phyloP scores from a whole-genome alignment of 148 eudicot species.

The Bassia scoparia region DNA sequence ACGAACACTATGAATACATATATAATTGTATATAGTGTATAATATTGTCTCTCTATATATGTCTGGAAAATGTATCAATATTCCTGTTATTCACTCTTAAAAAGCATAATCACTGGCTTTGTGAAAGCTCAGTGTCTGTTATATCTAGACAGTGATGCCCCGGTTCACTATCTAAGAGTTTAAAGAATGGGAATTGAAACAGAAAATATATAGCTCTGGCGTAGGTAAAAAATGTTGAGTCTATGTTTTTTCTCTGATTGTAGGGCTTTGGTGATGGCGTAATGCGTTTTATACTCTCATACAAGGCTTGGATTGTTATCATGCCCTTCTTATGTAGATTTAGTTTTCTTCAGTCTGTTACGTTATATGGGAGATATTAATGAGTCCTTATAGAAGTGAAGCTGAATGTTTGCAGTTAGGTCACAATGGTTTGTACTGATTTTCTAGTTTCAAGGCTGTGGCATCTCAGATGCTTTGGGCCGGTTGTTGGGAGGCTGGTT shows the following conservation, averaged over 20 bases:
- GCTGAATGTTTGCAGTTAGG: constrained; percentile 25
- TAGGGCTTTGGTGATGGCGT: neutral
- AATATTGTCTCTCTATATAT: too few relatives aligned
- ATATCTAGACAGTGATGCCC: too few relatives aligned
- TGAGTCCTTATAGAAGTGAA: constrained; percentile 5
- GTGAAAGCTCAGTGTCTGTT: too few relatives aligned
- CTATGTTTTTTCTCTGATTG: neutral
- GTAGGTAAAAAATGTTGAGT: too few relatives aligned
- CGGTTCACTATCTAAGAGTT: too few relatives aligned
- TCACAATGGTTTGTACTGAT: constrained; percentile 47
- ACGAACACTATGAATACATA: too few relatives aligned
- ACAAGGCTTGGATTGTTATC: neutral
- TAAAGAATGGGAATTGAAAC: too few relatives aligned
- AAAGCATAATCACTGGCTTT: too few relatives aligned
- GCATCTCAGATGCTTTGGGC: constrained; percentile 41
- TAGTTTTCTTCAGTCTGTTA: constrained; percentile 20
- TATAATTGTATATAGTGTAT: too few relatives aligned
- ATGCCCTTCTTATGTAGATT: constrained; percentile 5
- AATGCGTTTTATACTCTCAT: neutral
- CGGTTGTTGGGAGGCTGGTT: constrained; percentile 64
- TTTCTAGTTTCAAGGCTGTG: constrained; percentile 42
- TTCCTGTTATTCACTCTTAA: too few relatives aligned
- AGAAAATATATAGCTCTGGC: too few relatives aligned
- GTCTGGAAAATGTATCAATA: too few relatives aligned
- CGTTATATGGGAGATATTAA: constrained; percentile 10